Evolutionary conservation across 1,284 basidiomycete species (phyloP).

Genomic region (Ceratobasidium papillatum): DNA sequence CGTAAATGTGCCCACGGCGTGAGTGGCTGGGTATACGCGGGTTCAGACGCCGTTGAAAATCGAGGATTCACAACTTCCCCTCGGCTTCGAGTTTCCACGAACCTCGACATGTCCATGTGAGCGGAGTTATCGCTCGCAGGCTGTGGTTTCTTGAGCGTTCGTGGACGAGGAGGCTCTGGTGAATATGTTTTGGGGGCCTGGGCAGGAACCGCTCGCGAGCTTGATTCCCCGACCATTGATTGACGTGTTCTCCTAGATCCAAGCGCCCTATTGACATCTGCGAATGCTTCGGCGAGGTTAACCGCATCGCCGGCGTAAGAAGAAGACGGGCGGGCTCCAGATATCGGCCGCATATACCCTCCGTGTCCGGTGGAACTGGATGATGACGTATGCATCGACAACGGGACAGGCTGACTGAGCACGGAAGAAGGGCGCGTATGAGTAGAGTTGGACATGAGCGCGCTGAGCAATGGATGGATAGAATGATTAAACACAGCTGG

Average conservation of each 20-base stretch:
- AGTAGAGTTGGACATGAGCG: background rate
- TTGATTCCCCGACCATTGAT: background rate
- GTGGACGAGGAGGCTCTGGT: background rate
- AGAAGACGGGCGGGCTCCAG: background rate
- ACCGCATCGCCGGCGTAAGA: background rate
- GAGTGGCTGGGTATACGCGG: background rate
- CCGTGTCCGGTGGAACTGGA: constrained; percentile 4
- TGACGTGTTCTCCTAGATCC: constrained; percentile 16
- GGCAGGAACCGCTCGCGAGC: background rate
- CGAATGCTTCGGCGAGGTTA: constrained; percentile 22
- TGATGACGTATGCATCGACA: background rate
- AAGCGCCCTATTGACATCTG: constrained; percentile 34
- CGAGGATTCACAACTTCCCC: background rate
- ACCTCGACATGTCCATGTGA: background rate
- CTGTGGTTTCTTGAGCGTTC: background rate
- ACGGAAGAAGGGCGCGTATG: background rate
- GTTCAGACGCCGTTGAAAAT: constrained; percentile 12
- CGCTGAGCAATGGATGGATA: background rate
- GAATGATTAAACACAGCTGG: background rate
- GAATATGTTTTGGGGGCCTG: background rate
- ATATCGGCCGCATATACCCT: background rate
- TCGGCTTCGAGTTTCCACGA: background rate
- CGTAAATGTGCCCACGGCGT: background rate
- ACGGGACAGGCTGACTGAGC: background rate
- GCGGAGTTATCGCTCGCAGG: background rate